Base-by-base conservation (phyloP, 805 yeast genomes). In the Metschnikowia noctiluminum region DNA sequence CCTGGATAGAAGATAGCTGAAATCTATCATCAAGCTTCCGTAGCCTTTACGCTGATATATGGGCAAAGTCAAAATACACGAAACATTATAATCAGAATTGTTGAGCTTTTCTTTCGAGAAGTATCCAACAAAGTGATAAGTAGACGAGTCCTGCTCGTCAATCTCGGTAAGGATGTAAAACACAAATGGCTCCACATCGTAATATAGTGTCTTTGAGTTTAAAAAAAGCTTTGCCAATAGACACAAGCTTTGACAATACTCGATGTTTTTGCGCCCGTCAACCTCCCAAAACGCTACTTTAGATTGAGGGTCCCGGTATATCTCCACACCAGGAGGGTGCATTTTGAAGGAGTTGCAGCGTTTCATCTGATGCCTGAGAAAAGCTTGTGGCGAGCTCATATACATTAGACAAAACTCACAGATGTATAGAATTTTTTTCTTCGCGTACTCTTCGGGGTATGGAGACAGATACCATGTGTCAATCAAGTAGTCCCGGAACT, bases 401-500 rank as follows among this genome's bases (percentile, higher is more conserved):
- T 89, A 91, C 66, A 86, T 84, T 49, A 92, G 67, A 62, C 98
- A 94, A 58, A 76, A 82, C 55, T 89, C 94, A 66, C 98, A 94
- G 13, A 92, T 77, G 60, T 83, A 84, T 40, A 94, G 69, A 2
- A 82, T 77, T 38, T 72, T 71, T 40, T 82, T 78, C 30, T 75
- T 76, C 38, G 88, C 80, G 60, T 82, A 88, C 60, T 88, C 94
- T 51, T 87, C 90, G 0, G 98, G 97, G 62, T 88, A 94, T 1
- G 98, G 98, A 0, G 97, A 84, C 3, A 87, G 80, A 65, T 87
- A 91, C 96, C 97, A 89, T 0, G 97, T 88, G 51, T 85, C 87
- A 28, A 94, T 87, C 62, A 86, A 90, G 63, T 69, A 80, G 39
- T 78, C 77, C 34, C 89, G 80, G 55, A 91, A 82, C 57, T 84